Base-by-base conservation (phyloP, 2,329 filamentous ascomycete species). In the Pestalotiopsis fici region DNA sequence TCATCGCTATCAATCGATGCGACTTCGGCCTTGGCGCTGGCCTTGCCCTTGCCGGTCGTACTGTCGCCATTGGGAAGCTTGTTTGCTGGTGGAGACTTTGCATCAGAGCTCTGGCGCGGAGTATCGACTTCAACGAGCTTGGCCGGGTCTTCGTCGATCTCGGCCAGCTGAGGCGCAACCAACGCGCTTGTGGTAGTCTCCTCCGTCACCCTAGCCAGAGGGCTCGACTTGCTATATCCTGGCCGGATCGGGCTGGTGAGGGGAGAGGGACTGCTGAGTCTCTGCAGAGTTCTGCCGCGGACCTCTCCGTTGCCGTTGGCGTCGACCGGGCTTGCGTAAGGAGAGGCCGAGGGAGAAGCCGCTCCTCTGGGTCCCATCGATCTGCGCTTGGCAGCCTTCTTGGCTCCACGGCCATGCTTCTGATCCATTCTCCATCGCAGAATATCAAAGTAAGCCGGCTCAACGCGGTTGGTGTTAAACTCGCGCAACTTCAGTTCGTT, bases 391-490 rank as follows among this genome's bases (percentile, higher is more conserved):
- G 79, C 80, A 54, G 79, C 80, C 78, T 39, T 67, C 66, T 74
- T 76, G 11, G 77, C 75, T 50, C 86, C 83, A 68, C 96, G 87
- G 60, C 95, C 95, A 78, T 96, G 92, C 83, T 97, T 98, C 79
- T 98, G 95, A 78, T 99, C 96, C 82, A 92, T 91, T 77, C 96
- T 91, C 94, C 96, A 98, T 73, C 96, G 88, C 74, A 99, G 83
- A 76, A 99, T 97, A 77, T 97, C 95, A 76, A 99, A 90, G 80
- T 98, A 99, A 28, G 91, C 87, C 23, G 96, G 96, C 80, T 98
- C 95, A 65, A 98, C 93, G 65, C 93, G 93, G 71, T 92, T 89
- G 64, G 91, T 88, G 85, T 93, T 96, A 85, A 98, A 98, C 78
- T 97, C 94, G 73, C 93, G 90, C 74, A 99, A 84, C 82, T 97